Base-by-base conservation (phyloP, 352 stramenopile genomes). In the Albugo candida region DNA sequence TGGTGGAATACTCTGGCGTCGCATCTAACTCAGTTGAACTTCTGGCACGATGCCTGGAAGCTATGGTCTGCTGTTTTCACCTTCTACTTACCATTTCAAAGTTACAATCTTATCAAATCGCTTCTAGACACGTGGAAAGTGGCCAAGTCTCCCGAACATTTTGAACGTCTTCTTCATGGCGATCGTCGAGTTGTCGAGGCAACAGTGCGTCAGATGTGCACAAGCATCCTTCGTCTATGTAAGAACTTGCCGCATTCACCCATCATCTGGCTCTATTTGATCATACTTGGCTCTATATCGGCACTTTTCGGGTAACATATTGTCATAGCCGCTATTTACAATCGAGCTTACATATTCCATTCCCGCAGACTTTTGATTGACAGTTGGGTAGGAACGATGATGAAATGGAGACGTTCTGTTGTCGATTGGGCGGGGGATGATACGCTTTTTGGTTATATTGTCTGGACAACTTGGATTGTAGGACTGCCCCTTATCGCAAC, bases 211-310 rank as follows among this genome's bases (percentile, higher is more conserved):
- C 60, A 74, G 40, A 52, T 83, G 10, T 83, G 70, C 31, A 59
- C 82, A 16, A 57, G 56, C 3, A 77, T 65, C 36, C 65, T 83
- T 11, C 56, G 58, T 24, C 39, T 86, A 40, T 86, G 71, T 58
- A 81, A 79, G 48, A 74, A 81, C 46, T 41, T 89, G n/a, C 74
- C 77, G 17, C 78, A 85, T 41, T 89, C 77, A 24, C 77, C 71
- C 0, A 72, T 84, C 20, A 89, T 70, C 46, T 89, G 76, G 76
- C 56, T 85, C 16, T 89, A 79, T 37, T 53, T 89, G 35, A 60
- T 68, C 34, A 58, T 79, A 6, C 51, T 89, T 10, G 71, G 76
- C 8, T 56, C 53, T 1, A 47, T 81, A 42, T 65, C 71, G 13
- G 74, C 74, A 34, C 38, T 79, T 12, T 81, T 80, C 46, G 73